Base-by-base conservation (phyloP, 176 grass and related monocot genomes). In the Eragrostis nindensis region DNA sequence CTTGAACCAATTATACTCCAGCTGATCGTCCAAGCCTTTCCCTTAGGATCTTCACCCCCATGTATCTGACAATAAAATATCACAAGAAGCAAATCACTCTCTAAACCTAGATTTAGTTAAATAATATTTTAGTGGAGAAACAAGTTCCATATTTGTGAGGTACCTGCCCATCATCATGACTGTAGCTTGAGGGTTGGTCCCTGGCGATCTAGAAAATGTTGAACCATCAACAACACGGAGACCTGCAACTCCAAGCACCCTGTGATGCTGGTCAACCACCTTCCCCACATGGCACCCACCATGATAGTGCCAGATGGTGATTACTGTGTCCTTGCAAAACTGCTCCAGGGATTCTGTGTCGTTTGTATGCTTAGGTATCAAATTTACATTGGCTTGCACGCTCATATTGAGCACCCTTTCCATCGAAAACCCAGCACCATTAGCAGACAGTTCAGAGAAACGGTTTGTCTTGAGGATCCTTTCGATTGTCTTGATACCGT, bases 111-210 rank as follows among this genome's bases (percentile, higher is more conserved):
- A 16, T 63, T 67, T 70, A 73, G 5, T 42, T 66, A 38, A 29
- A 88, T 41, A 11, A 42, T 80, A 39, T 61, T 82, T 63, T 26
- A n/a, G 62, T 69, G 52, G 45, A 38, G 8, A 82, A 75, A 86
- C 13, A 74, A 66, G 41, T 54, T 54, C 71, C 26, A 21, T 77
- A 32, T 57, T 21, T n/a, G 46, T 64, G 79, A 69, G 71, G 1
- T 87, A 93, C 94, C 94, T 93, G 67, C 91, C 94, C 94, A 97
- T 89, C 94, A 97, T 97, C 94, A 97, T 82, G 55, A 97, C 90
- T 5, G 91, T 97, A 18, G 91, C 94, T 85, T 97, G 94, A 59
- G 94, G 94, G 83, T 97, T 97, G 3, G 94, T 97, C 62, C 94
- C 94, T 2, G 94, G 94, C 7, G 94, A 97, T 63, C 13, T 89